Percentiles rank a stretch among this genome's conserved stretches.
phyloP scores from a whole-genome alignment of 1,139 yeast species.

The Saccharomycopsis hybrid region DNA sequence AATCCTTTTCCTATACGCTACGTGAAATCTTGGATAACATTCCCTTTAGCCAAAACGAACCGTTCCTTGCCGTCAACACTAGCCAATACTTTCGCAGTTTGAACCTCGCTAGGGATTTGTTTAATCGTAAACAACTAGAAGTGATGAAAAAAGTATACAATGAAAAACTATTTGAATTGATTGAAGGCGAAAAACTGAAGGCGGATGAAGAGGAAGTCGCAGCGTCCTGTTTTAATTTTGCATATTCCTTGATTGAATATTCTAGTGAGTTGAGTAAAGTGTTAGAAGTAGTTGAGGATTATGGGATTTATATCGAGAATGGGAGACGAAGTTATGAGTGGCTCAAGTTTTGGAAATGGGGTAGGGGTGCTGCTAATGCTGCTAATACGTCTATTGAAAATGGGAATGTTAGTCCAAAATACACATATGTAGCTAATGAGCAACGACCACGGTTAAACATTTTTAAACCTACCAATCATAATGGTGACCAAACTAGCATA shows the following conservation, averaged over 20 bases:
- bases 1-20: conserved; percentile 59
- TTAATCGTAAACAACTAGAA: conserved; percentile 47
- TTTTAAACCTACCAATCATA: not conserved
- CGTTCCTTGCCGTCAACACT: conserved; percentile 32
- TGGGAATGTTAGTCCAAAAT: not conserved
- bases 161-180: conserved; percentile 45
- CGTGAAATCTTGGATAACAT: conserved; percentile 54
- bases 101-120: conserved; percentile 45
- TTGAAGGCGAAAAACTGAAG: conserved; percentile 28
- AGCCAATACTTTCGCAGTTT: conserved; percentile 40
- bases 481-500: not conserved
- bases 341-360: conserved; percentile 48
- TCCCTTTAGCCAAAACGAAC: conserved; percentile 43
- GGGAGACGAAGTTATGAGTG: conserved; percentile 37
- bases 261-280: conserved; percentile 51
- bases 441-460: conserved; percentile 3
- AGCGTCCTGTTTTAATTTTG: conserved; percentile 79
- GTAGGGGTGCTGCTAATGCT: too few species aligned
- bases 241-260: conserved; percentile 56
- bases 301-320: conserved; percentile 30
- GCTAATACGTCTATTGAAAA: not conserved
- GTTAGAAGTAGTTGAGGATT: conserved; percentile 41
- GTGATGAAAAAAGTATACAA: conserved; percentile 55
- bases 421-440: too few species aligned
- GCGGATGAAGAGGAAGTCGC: conserved; percentile 76